Evolutionary conservation across 1,139 yeast species (phyloP).

Genomic region (Diutina mesorugosa): DNA sequence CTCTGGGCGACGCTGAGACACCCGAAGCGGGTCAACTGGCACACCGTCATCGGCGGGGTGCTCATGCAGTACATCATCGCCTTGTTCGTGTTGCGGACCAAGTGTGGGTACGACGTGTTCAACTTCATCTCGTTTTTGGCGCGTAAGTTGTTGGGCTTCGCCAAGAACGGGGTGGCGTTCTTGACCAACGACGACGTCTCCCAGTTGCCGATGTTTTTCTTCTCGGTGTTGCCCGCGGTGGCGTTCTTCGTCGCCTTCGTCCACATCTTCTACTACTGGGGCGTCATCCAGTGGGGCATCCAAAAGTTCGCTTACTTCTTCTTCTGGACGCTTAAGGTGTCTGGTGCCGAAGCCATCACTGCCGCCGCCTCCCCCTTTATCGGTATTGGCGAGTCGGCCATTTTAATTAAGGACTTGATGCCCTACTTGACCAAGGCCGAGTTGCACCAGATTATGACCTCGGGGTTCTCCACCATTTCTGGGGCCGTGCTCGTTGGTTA

Average conservation of each 20-base stretch:
- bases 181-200: conserved; percentile 32
- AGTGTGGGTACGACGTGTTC: conserved; percentile 50
- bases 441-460: conserved; percentile 52
- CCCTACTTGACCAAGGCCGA: conserved; percentile 53
- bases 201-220: conserved; percentile 35
- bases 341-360: conserved; percentile 59
- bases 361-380: conserved; percentile 62
- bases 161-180: conserved; percentile 52
- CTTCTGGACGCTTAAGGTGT: conserved; percentile 48
- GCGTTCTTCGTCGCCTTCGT: conserved; percentile 54
- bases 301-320: conserved; percentile 47
- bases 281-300: conserved; percentile 49
- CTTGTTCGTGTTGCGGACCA: conserved; percentile 86
- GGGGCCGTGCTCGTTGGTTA: conserved; percentile 58
- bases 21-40: conserved; percentile 40
- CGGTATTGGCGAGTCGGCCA: conserved; percentile 60
- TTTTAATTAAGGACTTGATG: conserved; percentile 48
- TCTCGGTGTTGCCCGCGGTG: conserved; percentile 50
- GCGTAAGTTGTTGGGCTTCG: conserved; percentile 46
- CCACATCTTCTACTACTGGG: conserved; percentile 50
- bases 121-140: conserved; percentile 51
- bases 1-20: conserved; percentile 36
- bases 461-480: conserved; percentile 58
- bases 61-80: conserved; percentile 84
- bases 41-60: conserved; percentile 52